Evolutionary conservation across 148 eudicot genomes (phyloP), one percentile per base, ranked within the genome.

Genomic region (Simmondsia chinensis): DNA sequence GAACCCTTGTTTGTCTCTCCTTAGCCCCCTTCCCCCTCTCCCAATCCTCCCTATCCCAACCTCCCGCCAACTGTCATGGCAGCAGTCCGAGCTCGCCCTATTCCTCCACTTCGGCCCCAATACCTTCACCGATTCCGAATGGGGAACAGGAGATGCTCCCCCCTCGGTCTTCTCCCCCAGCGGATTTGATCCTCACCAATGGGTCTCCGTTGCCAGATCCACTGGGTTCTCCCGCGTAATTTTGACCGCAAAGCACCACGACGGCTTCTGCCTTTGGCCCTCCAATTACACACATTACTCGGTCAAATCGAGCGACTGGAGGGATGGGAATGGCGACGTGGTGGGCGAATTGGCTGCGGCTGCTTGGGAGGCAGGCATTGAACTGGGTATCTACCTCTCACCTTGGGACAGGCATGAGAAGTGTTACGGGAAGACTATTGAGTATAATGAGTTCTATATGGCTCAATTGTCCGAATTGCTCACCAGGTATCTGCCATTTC

Each of bases 361-460:
- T 16, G 91, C 83, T 9, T 41, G 10, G 2, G 46, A 38, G 21
- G 60, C 29, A 22, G 91, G 91, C 0, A 19, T 86, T 27, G 50
- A 73, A 10, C 50, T 86, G 61, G 95, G 91, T 29, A 26, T 86
- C 31, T 86, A 86, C 56, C 68, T 86, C 5, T 86, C 95, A 17
- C 95, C 95, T 20, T 86, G 95, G 95, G 95, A 86, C 48, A 54
- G 95, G 14, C 91, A 86, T 47, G 91, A 86, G 42, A 9, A 43
- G 2, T 34, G 15, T 20, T 86, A 75, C 61, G 95, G 95, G 37
- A 61, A 63, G 52, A 78, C 86, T 10, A 5, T 62, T 12, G 79
- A 75, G 65, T 86, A 81, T 34, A 86, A 86, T 64, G 80, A 86
- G 62, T 70, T 50, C 48, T 81, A 77, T 54, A 34, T 86, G 72